phyloP scores from a whole-genome alignment of 352 stramenopile species.

The Phytophthora fragariaefolia region DNA sequence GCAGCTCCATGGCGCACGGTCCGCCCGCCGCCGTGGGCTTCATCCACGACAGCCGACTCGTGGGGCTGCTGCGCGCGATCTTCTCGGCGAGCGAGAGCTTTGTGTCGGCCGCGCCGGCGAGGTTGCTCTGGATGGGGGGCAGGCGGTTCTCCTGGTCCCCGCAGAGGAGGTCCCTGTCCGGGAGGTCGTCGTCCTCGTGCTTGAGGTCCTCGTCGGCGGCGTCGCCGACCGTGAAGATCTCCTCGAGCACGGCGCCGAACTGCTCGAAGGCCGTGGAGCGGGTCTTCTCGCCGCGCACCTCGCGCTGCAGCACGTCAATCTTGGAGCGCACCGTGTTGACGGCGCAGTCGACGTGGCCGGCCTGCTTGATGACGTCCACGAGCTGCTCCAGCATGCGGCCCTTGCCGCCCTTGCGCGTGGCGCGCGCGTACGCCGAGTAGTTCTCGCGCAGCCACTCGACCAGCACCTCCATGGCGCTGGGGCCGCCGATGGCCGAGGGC shows the following conservation, averaged over 20 bases:
- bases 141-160: background rate
- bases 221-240: slow-evolving; percentile 41
- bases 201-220: slow-evolving; percentile 20
- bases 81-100: slow-evolving; percentile 9
- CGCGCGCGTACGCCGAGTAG: slow-evolving; percentile 25
- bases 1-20: slow-evolving; percentile 32
- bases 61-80: slow-evolving; percentile 14
- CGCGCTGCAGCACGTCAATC: slow-evolving; percentile 33
- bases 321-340: slow-evolving; percentile 36
- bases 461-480: slow-evolving; percentile 36
- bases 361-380: slow-evolving; percentile 29
- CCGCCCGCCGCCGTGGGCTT: slow-evolving; percentile 23
- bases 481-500: slow-evolving; percentile 18
- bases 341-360: slow-evolving; percentile 28
- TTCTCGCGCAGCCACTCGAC: slow-evolving; percentile 35
- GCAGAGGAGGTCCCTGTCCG: background rate
- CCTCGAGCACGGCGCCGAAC: slow-evolving; percentile 36
- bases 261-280: slow-evolving; percentile 36
- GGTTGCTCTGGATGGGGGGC: background rate
- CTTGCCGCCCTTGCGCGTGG: slow-evolving; percentile 27
- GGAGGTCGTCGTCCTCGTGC: background rate
- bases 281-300: slow-evolving; percentile 32
- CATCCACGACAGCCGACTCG: slow-evolving; percentile 35
- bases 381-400: slow-evolving; percentile 30
- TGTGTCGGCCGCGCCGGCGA: background rate